Conservation (phyloP, 257 asterid species). For the Solanum pinnatisectum region DNA sequence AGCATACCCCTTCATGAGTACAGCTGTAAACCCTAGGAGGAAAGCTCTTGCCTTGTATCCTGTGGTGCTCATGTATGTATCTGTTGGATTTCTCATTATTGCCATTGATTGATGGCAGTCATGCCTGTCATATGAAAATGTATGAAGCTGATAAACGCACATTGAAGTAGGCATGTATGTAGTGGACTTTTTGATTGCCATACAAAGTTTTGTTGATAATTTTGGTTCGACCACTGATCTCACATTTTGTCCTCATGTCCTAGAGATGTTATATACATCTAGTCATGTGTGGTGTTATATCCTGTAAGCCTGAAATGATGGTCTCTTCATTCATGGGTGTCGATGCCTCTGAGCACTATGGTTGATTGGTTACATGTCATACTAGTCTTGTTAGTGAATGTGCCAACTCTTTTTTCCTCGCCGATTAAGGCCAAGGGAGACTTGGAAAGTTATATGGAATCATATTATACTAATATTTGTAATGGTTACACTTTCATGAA, state of each 20-base stretch:
- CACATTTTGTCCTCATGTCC: neutral
- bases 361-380: neutral
- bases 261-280: neutral
- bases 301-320: neutral
- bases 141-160: neutral
- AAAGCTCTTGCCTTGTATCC: constrained; percentile 96
- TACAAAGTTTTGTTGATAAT: neutral
- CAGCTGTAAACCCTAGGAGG: constrained; percentile 74
- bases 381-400: neutral
- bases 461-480: neutral
- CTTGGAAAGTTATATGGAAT: neutral
- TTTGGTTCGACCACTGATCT: neutral
- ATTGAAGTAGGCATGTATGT: neutral
- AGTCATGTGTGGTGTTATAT: neutral
- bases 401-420: neutral
- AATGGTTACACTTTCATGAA: neutral
- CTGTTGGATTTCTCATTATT: constrained; percentile 88
- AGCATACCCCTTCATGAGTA: constrained; percentile 97
- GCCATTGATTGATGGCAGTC: constrained; percentile 55
- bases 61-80: constrained; percentile 66
- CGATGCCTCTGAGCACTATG: neutral
- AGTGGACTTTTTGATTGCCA: neutral
- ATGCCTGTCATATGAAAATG: neutral
- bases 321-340: neutral
- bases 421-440: neutral